These are phyloP conservation scores for Silybum marianum DNA, from an alignment of 129 eudicot genomes.

Conservation along the genomic window DNA sequence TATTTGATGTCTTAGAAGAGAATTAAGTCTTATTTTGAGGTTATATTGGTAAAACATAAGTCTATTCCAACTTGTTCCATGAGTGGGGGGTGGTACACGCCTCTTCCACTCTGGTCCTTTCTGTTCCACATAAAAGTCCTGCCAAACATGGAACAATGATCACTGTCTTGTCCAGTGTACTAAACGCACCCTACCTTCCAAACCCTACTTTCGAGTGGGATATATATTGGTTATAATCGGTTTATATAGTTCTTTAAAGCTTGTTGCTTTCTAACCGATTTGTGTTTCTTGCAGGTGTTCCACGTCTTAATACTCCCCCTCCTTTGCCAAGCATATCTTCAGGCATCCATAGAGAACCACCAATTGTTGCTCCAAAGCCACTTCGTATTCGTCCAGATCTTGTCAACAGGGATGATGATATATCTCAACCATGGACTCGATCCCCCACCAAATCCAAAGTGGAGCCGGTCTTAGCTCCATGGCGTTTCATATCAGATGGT, in stretches of 20 bases:
- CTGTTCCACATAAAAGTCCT: too few relatives aligned
- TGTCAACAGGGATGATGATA: conserved; percentile 78
- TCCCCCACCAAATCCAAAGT: conserved; percentile 95
- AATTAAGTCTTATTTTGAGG: too few relatives aligned
- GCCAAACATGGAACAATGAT: too few relatives aligned
- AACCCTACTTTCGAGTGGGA: neutral
- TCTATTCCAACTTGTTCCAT: too few relatives aligned
- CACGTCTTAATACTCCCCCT: conserved; percentile 95
- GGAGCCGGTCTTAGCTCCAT: conserved; percentile 89
- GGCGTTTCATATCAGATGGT: conserved; percentile 75
- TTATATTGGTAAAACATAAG: too few relatives aligned
- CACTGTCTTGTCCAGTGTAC: too few relatives aligned
- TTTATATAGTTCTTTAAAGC: neutral
- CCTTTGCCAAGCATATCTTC: conserved; percentile 50
- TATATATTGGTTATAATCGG: neutral
- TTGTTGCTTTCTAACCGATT: neutral
- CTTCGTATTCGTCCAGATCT: conserved; percentile 78
- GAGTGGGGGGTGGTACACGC: too few relatives aligned
- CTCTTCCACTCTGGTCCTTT: too few relatives aligned
- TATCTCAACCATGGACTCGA: conserved; percentile 98
- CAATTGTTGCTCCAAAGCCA: conserved; percentile 81
- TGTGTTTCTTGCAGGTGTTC: conserved; percentile 64
- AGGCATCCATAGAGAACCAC: conserved; percentile 46
- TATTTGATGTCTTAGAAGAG: too few relatives aligned
- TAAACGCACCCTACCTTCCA: too few relatives aligned